Percentiles rank a stretch among this genome's conserved stretches.
Evolutionary conservation across 768 basidiomycete species (phyloP).

Genomic region (Leccinellum albellum): DNA sequence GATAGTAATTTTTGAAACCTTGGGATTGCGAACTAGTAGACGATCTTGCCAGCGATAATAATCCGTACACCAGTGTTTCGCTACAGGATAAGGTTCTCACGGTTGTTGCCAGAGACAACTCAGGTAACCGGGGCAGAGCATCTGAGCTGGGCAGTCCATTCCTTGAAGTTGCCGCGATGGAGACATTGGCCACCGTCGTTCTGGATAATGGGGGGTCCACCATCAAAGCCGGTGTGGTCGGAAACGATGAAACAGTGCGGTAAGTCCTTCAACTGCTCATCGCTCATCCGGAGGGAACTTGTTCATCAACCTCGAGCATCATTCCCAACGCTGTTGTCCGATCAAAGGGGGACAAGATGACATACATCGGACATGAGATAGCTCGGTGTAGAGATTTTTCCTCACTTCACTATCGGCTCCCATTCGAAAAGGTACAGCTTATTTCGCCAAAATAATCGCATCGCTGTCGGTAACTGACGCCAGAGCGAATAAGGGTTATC

Average conservation of each 20-base stretch:
- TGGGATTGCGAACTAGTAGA: neutral
- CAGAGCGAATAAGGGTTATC: constrained; percentile 63
- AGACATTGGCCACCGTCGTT: constrained; percentile 45
- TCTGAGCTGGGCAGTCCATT: neutral
- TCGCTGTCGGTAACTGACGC: constrained; percentile 8
- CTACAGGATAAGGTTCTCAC: constrained; percentile 3
- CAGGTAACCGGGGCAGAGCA: neutral
- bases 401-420: constrained; percentile 75
- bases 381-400: constrained; percentile 74
- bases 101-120: neutral
- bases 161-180: constrained; percentile 2
- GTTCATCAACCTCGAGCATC: constrained; percentile 40
- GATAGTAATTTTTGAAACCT: neutral
- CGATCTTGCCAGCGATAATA: neutral
- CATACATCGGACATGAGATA: constrained; percentile 86
- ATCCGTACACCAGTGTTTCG: neutral
- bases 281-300: neutral
- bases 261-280: constrained; percentile 9
- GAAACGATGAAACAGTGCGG: constrained; percentile 27
- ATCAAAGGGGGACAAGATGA: constrained; percentile 77
- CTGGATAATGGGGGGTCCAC: constrained; percentile 86
- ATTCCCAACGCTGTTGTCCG: constrained; percentile 81
- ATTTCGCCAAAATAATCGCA: neutral
- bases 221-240: constrained; percentile 69
- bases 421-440: constrained; percentile 75